Evolutionary conservation across 257 asterid genomes (phyloP), one percentile per base, ranked within the genome.

Genomic region (Penstemon eatonii): DNA sequence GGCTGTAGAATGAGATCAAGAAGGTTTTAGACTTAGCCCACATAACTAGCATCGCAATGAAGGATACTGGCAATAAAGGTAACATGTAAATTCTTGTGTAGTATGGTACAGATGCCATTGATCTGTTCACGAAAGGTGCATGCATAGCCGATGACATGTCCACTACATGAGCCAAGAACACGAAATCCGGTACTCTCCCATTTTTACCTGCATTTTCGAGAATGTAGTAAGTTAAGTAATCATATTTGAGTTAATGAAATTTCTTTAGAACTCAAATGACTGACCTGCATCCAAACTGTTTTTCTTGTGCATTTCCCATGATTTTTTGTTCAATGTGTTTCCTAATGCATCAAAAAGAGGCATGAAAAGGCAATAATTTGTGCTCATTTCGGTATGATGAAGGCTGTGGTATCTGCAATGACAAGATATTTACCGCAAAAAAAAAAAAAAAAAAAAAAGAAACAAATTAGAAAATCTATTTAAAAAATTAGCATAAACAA

Each of bases 351-450:
- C 97, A 55, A 78, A 88, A 46, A 88, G 74, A 12, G 96, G 97
- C 97, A 91, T 91, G 86, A 91, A 91, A 13, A 91, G 89, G 83
- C 97, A 88, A 66, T 74, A 88, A 46, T 91, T 91, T 63, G 96
- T 77, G 69, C 44, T 75, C 88, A 67, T 82, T 62, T 91, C 90
- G 3, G 69, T 73, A 60, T 82, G 91, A 73, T 88, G 97, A 39
- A 91, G 73, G 76, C 81, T 88, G 77, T 91, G 97, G 77, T 88
- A 91, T 57, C 97, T 91, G 96, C 74, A 59, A 45, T 68, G 44
- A 46, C 41, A 65, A 45, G 18, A 19, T 6, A 42, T 25, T 13
- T 41, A 42, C 3, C 9, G 1, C 2, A 1, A 1, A 25, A 1
- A 43, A 25, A 13, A 45, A 39, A 15, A n/a, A n/a, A n/a, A n/a